phyloP scores from a whole-genome alignment of 2,329 filamentous ascomycete genomes.

The Leptosphaerulina australis region DNA sequence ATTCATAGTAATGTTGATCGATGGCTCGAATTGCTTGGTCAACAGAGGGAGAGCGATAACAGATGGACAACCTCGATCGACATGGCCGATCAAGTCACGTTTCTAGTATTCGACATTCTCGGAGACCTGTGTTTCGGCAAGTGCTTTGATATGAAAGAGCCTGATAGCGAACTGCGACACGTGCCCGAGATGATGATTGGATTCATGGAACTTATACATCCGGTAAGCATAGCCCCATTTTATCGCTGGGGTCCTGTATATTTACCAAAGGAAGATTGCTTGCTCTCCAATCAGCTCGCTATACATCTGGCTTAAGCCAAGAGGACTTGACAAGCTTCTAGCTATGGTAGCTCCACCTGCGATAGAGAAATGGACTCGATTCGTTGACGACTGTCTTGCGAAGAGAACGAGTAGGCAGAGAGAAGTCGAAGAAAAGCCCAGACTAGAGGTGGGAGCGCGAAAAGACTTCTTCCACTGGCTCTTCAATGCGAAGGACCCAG shows the following conservation, averaged over 20 bases:
- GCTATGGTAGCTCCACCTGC: slow-evolving; percentile 17
- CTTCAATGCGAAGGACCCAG: slow-evolving; percentile 48
- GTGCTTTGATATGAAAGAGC: slow-evolving; percentile 41
- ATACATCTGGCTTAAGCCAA: slow-evolving; percentile 25
- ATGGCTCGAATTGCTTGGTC: slow-evolving; percentile 10
- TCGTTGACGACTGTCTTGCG: slow-evolving; percentile 18
- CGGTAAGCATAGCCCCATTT: slow-evolving; percentile 11
- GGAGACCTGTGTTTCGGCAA: slow-evolving; percentile 22
- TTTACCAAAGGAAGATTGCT: slow-evolving; percentile 12
- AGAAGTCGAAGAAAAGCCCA: slow-evolving; percentile 10
- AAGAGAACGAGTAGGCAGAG: slow-evolving; percentile 9
- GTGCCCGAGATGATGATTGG: slow-evolving; percentile 21
- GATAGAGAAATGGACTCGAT: slow-evolving; percentile 17
- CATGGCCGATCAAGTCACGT: slow-evolving; percentile 17
- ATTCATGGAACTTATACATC: slow-evolving; percentile 21
- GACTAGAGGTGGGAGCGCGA: slow-evolving; percentile 9
- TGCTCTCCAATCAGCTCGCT: slow-evolving; percentile 21
- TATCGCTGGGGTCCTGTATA: neutral
- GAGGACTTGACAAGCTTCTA: slow-evolving; percentile 20
- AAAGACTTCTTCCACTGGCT: slow-evolving; percentile 53
- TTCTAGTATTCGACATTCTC: slow-evolving; percentile 37
- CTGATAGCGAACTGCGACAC: slow-evolving; percentile 16
- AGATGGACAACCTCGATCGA: slow-evolving; percentile 20
- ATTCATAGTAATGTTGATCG: slow-evolving; percentile 37
- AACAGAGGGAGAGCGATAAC: neutral